A percentile compares a stretch with the other conserved stretches of the same genome.
These are phyloP conservation scores for Spathaspora hagerdaliae DNA, from an alignment of 805 yeast species.

Conservation along the genomic window DNA sequence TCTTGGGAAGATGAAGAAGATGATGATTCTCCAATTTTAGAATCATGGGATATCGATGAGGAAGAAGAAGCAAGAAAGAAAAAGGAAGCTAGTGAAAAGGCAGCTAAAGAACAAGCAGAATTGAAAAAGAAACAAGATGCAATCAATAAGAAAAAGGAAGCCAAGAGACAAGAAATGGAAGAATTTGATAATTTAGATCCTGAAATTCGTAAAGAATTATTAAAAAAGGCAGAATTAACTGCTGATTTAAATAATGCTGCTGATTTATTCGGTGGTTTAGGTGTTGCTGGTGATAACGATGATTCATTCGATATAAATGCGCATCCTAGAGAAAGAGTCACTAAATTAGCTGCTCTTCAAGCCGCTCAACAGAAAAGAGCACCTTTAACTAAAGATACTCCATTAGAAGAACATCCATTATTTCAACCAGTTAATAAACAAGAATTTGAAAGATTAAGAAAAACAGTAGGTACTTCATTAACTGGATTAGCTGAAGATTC, in stretches of 20 bases:
- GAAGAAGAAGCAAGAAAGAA: conserved; percentile 57
- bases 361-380: conserved; percentile 29
- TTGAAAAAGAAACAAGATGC: conserved; percentile 40
- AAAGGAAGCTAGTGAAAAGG: conserved; percentile 34
- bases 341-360: conserved; percentile 41
- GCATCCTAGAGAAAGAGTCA: conserved; percentile 50
- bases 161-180: conserved; percentile 31
- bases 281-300: conserved; percentile 38
- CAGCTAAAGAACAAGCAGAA: conserved; percentile 42
- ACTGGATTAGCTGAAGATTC: conserved; percentile 49
- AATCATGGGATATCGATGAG: conserved; percentile 83
- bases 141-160: conserved; percentile 46
- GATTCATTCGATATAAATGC: conserved; percentile 36
- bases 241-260: conserved; percentile 93
- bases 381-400: conserved; percentile 54
- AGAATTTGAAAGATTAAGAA: conserved; percentile 57
- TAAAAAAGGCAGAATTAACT: conserved; percentile 74
- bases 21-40: conserved; percentile 71
- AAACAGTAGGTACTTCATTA: conserved; percentile 18
- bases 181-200: conserved; percentile 71
- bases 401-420: conserved; percentile 71
- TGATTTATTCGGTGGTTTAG: conserved; percentile 76
- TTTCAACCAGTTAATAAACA: conserved; percentile 78
- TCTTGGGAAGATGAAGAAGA: conserved; percentile 84
- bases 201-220: conserved; percentile 66